phyloP scores from a whole-genome alignment of 2,329 filamentous ascomycete genomes.

The Nemania serpens region DNA sequence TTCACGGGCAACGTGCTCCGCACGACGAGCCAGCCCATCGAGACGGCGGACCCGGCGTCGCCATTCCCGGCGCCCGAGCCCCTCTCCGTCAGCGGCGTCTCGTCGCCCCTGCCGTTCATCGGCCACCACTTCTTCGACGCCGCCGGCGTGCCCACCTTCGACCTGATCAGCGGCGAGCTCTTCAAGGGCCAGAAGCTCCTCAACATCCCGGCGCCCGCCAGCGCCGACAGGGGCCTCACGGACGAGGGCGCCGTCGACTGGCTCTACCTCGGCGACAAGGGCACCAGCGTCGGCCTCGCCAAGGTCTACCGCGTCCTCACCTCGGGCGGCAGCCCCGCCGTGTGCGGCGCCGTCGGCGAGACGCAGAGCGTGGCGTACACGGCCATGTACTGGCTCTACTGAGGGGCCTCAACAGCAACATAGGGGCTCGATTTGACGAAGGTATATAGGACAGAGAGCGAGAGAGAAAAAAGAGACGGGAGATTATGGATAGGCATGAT shows the following conservation, averaged over 20 bases:
- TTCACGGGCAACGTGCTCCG: constrained; percentile 50
- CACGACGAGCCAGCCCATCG: constrained; percentile 52
- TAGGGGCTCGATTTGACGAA: neutral
- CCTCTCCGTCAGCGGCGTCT: constrained; percentile 44
- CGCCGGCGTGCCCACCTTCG: constrained; percentile 61
- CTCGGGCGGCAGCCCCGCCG: constrained; percentile 53
- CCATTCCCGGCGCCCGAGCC: constrained; percentile 47
- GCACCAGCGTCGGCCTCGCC: constrained; percentile 45
- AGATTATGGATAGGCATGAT: neutral
- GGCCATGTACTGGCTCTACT: constrained; percentile 63
- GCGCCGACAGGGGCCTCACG: constrained; percentile 52
- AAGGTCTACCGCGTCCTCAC: constrained; percentile 61
- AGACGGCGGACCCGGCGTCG: constrained; percentile 44
- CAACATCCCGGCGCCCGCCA: constrained; percentile 55
- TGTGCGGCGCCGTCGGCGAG: constrained; percentile 48
- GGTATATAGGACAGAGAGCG: no score
- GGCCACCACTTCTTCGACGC: constrained; percentile 72
- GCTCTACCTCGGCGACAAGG: constrained; percentile 54
- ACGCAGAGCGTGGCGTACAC: constrained; percentile 59
- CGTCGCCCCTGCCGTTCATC: constrained; percentile 48
- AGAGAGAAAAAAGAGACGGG: neutral
- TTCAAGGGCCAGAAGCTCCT: constrained; percentile 55
- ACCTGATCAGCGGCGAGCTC: constrained; percentile 52
- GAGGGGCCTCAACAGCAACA: neutral
- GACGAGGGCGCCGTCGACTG: constrained; percentile 59